Base-by-base conservation (phyloP, 1,284 basidiomycete genomes). In the Cutaneotrichosporon sp. region DNA sequence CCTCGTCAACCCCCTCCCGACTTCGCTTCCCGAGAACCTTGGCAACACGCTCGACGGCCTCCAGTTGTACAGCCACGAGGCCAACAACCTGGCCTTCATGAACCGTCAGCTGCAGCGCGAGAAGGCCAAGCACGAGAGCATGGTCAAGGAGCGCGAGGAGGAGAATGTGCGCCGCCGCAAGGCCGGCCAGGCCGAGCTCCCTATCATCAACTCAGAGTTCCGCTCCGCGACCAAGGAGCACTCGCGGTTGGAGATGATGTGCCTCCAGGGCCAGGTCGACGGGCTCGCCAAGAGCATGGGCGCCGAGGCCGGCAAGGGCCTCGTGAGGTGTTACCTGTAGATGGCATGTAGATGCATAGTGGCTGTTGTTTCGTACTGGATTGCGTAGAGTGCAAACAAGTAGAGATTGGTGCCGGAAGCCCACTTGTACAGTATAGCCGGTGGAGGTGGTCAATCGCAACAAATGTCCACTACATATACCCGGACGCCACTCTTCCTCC, bases 31-130 rank as follows among this genome's bases (percentile, higher is more conserved):
- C 14, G 67, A 74, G 22, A 75, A 80, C 78, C 82, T 96, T 69
- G 89, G 91, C 81, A 87, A 89, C 77, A 88, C 95, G 53, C 87
- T 91, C 68, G 90, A 95, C 74, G 87, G 89, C 0, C 84, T 97
- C 68, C 92, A 95, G 78, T 86, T 84, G 65, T 92, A 93, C 83
- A 88, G 88, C 71, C 91, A 90, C 64, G 94, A 97, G 80, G 90
- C 93, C 75, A 90, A 92, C 68, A 97, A 97, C 79, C 86, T 97
- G 64, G 93, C 91, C 57, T 99, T 95, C 84, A 85, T 95, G 74
- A 85, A 86, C 56, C 89, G 96, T 64, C 94, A 97, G 80, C 93
- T 97, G 73, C 90, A 89, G 30, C 87, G 96, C 55, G 96, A 98
- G 81, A 90, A 89, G 76, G 82, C 86, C 47, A 87, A 88, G 67